Evolutionary conservation across 2,329 filamentous ascomycete genomes (phyloP).

Genomic region (Aspergillus brunneoviolaceus): DNA sequence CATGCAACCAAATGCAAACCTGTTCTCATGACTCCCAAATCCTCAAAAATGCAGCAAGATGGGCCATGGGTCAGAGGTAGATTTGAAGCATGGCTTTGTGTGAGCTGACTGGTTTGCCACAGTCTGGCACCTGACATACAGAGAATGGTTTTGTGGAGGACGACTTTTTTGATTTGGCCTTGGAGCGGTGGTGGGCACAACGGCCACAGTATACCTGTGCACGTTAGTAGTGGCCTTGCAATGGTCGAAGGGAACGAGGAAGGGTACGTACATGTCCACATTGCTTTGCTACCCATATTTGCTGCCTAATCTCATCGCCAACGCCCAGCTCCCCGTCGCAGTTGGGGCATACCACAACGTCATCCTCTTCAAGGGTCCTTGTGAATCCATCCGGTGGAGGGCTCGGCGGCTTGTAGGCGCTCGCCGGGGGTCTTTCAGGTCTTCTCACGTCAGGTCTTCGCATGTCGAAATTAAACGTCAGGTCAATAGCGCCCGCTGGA

Average conservation of each 20-base stretch:
- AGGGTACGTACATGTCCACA: slow-evolving; percentile 77
- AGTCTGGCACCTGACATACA: slow-evolving; percentile 45
- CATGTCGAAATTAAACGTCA: slow-evolving; percentile 27
- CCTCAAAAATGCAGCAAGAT: slow-evolving; percentile 12
- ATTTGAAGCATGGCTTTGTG: slow-evolving; percentile 48
- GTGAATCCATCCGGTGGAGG: slow-evolving; percentile 75
- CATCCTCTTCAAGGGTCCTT: slow-evolving; percentile 68
- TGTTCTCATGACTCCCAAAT: not conserved
- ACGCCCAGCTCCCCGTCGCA: slow-evolving; percentile 82
- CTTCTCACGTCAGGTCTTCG: slow-evolving; percentile 21
- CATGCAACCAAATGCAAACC: slow-evolving; percentile 7
- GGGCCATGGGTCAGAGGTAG: slow-evolving; percentile 39
- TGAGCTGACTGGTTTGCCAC: slow-evolving; percentile 40
- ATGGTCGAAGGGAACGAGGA: slow-evolving; percentile 15
- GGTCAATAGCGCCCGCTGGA: slow-evolving; percentile 22
- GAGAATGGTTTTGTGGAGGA: slow-evolving; percentile 41
- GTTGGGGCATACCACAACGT: slow-evolving; percentile 77
- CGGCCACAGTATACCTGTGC: slow-evolving; percentile 50
- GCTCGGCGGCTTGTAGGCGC: slow-evolving; percentile 61
- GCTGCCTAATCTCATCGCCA: slow-evolving; percentile 68
- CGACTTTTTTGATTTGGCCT: slow-evolving; percentile 35
- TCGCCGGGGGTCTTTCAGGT: slow-evolving; percentile 23
- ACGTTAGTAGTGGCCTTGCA: slow-evolving; percentile 12
- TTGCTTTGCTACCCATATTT: slow-evolving; percentile 87
- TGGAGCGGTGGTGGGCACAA: slow-evolving; percentile 43